Conservation (phyloP, 495 filamentous ascomycete species). For the Hyphodiscus hymeniophilus region DNA sequence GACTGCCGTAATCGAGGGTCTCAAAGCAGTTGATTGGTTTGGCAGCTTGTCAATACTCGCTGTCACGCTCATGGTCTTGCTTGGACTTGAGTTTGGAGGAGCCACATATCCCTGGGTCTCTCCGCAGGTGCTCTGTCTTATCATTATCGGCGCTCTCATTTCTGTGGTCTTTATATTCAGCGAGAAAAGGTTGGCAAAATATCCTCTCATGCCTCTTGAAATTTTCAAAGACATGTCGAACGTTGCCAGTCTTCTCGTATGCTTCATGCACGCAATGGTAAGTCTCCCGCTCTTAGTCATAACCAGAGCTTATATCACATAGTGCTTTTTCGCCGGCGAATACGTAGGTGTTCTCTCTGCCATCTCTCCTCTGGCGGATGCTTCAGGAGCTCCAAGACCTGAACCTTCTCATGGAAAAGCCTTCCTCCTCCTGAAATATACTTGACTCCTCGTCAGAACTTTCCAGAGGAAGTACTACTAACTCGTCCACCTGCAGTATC, state of each 20-base stretch:
- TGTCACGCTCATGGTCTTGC: constrained; percentile 61
- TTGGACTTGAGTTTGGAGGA: constrained; percentile 66
- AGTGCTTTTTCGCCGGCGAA: not conserved
- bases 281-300: not conserved
- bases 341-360: no score
- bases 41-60: constrained; percentile 51
- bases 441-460: no score
- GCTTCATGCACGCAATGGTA: constrained; percentile 46
- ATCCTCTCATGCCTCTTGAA: constrained; percentile 60
- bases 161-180: constrained; percentile 49
- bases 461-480: no score
- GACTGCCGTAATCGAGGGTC: constrained; percentile 40
- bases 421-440: no score
- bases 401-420: no score
- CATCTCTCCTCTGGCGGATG: no score
- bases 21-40: constrained; percentile 40
- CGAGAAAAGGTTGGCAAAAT: constrained; percentile 57
- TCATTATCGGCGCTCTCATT: constrained; percentile 54
- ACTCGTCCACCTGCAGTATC: no score
- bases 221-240: constrained; percentile 54
- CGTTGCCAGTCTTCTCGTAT: constrained; percentile 36
- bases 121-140: constrained; percentile 59
- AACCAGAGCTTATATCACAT: not conserved
- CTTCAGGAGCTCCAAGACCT: no score
- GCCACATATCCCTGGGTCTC: constrained; percentile 48